Base-by-base conservation (phyloP, 441 rosid species). In the Euphorbia schlechtendalii region DNA sequence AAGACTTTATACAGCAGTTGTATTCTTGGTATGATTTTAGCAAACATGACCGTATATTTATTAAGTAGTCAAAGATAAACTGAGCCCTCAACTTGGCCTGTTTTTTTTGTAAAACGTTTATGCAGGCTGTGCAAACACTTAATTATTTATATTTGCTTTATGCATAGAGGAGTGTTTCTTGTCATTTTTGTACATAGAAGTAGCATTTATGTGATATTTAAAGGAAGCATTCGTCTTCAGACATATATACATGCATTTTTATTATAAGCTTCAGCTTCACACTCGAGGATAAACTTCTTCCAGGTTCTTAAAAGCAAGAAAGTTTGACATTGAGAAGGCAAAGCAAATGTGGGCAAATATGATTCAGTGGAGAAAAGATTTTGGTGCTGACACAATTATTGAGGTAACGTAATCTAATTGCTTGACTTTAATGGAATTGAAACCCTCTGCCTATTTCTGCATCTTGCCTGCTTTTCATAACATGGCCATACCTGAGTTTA, bases 181-280 rank as follows among this genome's bases (percentile, higher is more conserved):
- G n/a, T n/a, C n/a, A n/a, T n/a, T n/a, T n/a, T n/a, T n/a, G n/a
- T n/a, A n/a, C n/a, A n/a, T n/a, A n/a, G 5, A 40, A 11, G 15
- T 55, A 24, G 15, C 5, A 36, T 22, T 21, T 40, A 22, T 13
- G 12, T n/a, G n/a, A n/a, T n/a, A n/a, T n/a, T n/a, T n/a, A 2
- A 20, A 57, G 41, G 61, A 18, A 30, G n/a, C 12, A 32, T 34
- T 41, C n/a, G 59, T n/a, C 34, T 38, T 25, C 40, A 27, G 15
- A 56, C 20, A 32, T 8, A 20, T 59, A 10, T 58, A 18, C 4
- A 7, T 45, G 46, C 27, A 51, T 51, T 20, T 22, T 51, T n/a
- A 14, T 14, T 51, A 21, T 22, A 51, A 62, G 55, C 17, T 61
- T 69, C 48, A 43, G 49, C 41, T 63, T 22, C 3, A 70, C 49